Evolutionary conservation across 208 protist genomes (phyloP).

Genomic region (Phytomonas francai): DNA sequence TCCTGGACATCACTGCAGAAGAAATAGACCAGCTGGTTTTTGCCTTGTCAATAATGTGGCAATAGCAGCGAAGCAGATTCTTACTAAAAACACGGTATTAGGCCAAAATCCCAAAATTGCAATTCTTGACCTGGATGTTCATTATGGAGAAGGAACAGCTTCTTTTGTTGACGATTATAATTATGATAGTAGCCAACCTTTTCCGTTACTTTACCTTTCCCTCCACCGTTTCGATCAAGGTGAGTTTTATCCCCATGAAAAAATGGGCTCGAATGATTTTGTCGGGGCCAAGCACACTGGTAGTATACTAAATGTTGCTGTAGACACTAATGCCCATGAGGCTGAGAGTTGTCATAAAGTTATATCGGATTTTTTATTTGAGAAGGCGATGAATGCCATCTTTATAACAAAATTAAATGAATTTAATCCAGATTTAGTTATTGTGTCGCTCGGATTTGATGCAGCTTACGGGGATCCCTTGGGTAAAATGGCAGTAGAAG

Average conservation of each 20-base stretch:
- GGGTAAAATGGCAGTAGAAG: constrained; percentile 73
- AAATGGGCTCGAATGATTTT: constrained; percentile 28
- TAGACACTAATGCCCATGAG: constrained; percentile 50
- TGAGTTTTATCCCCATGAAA: constrained; percentile 58
- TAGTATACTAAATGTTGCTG: constrained; percentile 71
- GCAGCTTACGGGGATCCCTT: constrained; percentile 87
- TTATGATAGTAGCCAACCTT: constrained; percentile 1
- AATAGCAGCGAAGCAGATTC: constrained; percentile 48
- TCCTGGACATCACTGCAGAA: constrained; percentile 85
- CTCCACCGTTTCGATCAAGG: constrained; percentile 72
- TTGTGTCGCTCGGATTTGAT: constrained; percentile 90
- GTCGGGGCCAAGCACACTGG: constrained; percentile 23
- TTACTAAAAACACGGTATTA: constrained; percentile 9
- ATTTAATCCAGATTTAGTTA: constrained; percentile 71
- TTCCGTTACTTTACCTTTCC: constrained; percentile 71
- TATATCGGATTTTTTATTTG: constrained; percentile 70
- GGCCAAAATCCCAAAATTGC: constrained; percentile 33
- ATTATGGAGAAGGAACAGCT: constrained; percentile 90
- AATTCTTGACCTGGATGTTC: constrained; percentile 89
- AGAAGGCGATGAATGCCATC: constrained; percentile 32
- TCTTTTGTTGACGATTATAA: constrained; percentile 71
- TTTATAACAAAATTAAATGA: constrained; percentile 64
- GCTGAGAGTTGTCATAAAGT: constrained; percentile 44
- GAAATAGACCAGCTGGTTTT: constrained; percentile 63
- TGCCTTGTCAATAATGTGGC: constrained; percentile 89